Evolutionary conservation across 768 basidiomycete species (phyloP).

Genomic region (Xerocomus potaroensis): DNA sequence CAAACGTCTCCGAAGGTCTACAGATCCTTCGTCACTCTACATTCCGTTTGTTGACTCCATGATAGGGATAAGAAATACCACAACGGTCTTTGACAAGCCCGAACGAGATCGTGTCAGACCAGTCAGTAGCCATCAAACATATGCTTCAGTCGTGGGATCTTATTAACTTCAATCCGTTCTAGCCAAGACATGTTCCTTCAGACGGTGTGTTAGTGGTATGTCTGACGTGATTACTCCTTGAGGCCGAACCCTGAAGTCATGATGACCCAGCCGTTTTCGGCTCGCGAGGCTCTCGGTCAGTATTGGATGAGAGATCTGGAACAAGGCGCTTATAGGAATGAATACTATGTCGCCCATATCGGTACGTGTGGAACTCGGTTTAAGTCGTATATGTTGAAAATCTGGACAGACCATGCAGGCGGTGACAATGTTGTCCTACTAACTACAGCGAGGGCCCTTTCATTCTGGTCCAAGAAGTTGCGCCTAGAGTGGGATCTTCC

Average conservation of each 20-base stretch:
- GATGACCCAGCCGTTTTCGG: constrained; percentile 69
- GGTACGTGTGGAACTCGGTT: constrained; percentile 44
- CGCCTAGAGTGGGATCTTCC: constrained; percentile 90
- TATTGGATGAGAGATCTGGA: constrained; percentile 96
- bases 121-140: constrained; percentile 39
- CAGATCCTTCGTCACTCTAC: not conserved
- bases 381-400: constrained; percentile 8
- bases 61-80: constrained; percentile 93
- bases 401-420: constrained; percentile 59
- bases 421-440: constrained; percentile 78
- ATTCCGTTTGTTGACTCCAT: constrained; percentile 5
- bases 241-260: not conserved
- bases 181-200: constrained; percentile 82
- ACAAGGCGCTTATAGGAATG: constrained; percentile 78
- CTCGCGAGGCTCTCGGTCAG: constrained; percentile 89
- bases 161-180: not conserved
- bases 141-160: constrained; percentile 2
- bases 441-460: constrained; percentile 73
- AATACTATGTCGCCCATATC: constrained; percentile 89
- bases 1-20: constrained; percentile 87
- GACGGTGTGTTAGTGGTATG: constrained; percentile 87
- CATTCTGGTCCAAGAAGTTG: constrained; percentile 82
- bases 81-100: constrained; percentile 93
- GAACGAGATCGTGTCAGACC: constrained; percentile 82
- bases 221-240: constrained; percentile 2